Percentiles rank a stretch among this genome's conserved stretches.
Evolutionary conservation across 2,329 filamentous ascomycete genomes (phyloP).

Genomic region (Monilinia polystroma): DNA sequence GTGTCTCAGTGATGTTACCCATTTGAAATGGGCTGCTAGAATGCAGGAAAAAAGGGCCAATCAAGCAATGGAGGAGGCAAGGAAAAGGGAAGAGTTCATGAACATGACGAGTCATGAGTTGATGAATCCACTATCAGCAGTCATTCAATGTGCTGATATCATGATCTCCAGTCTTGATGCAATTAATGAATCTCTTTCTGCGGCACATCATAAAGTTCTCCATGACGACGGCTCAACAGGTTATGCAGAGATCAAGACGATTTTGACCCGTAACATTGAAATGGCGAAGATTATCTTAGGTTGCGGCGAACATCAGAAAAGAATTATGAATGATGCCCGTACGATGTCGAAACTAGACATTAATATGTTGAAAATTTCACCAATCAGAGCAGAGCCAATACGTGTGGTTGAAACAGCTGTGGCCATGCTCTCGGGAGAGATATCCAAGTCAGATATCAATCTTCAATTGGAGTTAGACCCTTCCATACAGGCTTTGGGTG

Average conservation of each 20-base stretch:
- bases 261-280: not conserved
- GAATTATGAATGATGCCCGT: not conserved
- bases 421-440: constrained; percentile 9
- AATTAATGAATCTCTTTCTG: constrained; percentile 59
- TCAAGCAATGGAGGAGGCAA: constrained; percentile 56
- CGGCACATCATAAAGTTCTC: constrained; percentile 24
- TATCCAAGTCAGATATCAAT: not conserved
- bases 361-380: not conserved
- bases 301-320: constrained; percentile 9
- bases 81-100: constrained; percentile 76
- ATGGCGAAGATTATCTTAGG: not conserved
- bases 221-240: not conserved
- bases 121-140: constrained; percentile 5
- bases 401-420: constrained; percentile 5
- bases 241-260: not conserved
- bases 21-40: constrained; percentile 22
- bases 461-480: not conserved
- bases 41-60: constrained; percentile 40
- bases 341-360: not conserved
- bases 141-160: constrained; percentile 66
- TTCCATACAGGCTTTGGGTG: not conserved
- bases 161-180: constrained; percentile 65
- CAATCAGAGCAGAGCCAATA: not conserved
- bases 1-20: constrained; percentile 28
- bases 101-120: constrained; percentile 58